Evolutionary conservation across 108 stramenopile genomes (phyloP).

Genomic region (Epithemia pelagica): DNA sequence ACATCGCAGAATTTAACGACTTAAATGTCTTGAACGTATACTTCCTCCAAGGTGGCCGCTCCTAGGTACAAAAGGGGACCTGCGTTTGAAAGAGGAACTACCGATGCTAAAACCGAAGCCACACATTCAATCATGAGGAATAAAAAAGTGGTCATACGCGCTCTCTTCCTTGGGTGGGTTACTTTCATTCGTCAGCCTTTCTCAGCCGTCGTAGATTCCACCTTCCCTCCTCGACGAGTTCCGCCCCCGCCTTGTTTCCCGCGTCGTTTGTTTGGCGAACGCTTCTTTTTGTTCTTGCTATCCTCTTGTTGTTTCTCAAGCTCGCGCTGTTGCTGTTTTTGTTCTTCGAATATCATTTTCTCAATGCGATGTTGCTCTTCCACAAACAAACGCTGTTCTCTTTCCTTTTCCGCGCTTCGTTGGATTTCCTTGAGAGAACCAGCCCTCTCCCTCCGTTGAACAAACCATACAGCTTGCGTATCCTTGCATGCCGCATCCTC

Average conservation of each 20-base stretch:
- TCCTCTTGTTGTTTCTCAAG: neutral
- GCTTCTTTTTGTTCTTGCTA: neutral
- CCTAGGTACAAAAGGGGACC: too few relatives aligned
- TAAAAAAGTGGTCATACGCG: too few relatives aligned
- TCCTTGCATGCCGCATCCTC: slow-evolving; percentile 41
- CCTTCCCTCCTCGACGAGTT: too few relatives aligned
- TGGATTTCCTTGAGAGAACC: slow-evolving; percentile 70
- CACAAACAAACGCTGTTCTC: slow-evolving; percentile 42
- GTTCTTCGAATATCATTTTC: slow-evolving; percentile 39
- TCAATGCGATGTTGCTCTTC: slow-evolving; percentile 72
- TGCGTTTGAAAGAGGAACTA: too few relatives aligned
- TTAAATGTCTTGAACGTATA: too few relatives aligned
- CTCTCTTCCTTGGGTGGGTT: too few relatives aligned
- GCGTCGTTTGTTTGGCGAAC: neutral
- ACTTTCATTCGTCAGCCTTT: too few relatives aligned
- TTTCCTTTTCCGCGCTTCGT: slow-evolving; percentile 36
- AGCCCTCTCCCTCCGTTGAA: slow-evolving; percentile 68
- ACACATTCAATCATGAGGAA: too few relatives aligned
- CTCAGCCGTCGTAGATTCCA: too few relatives aligned
- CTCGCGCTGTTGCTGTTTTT: slow-evolving; percentile 18
- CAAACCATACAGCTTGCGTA: slow-evolving; percentile 53
- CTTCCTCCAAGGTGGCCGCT: too few relatives aligned
- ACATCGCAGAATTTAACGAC: too few relatives aligned
- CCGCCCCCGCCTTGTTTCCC: neutral
- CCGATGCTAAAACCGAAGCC: too few relatives aligned